Evolutionary conservation across 2,329 filamentous ascomycete species (phyloP).

Genomic region (Rutstroemia sp.): DNA sequence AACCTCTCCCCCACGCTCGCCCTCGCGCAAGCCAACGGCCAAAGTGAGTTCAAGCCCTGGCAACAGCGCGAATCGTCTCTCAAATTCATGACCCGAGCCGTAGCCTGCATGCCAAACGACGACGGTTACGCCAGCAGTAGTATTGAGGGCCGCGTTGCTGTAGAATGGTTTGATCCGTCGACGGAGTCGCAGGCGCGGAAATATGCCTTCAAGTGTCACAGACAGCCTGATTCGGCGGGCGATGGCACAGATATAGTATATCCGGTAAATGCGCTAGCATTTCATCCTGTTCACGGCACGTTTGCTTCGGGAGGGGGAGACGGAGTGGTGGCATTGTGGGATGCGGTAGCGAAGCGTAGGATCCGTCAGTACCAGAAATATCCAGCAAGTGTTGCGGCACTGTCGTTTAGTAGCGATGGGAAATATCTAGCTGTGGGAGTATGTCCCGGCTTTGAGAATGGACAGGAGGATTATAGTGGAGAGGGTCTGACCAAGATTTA

Average conservation of each 20-base stretch:
- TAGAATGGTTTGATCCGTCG: constrained; percentile 95
- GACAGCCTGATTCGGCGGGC: constrained; percentile 59
- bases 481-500: constrained; percentile 70
- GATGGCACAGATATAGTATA: constrained; percentile 60
- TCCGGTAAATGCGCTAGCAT: constrained; percentile 64
- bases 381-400: constrained; percentile 51
- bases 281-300: constrained; percentile 56
- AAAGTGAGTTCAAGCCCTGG: constrained; percentile 64
- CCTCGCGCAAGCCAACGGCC: constrained; percentile 41
- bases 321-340: constrained; percentile 65
- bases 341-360: constrained; percentile 62
- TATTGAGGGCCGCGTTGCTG: constrained; percentile 91
- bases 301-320: constrained; percentile 69
- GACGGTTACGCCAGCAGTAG: constrained; percentile 86
- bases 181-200: constrained; percentile 83
- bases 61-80: constrained; percentile 89
- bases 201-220: constrained; percentile 98
- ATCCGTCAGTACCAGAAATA: constrained; percentile 64
- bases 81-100: constrained; percentile 90
- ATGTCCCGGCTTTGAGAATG: constrained; percentile 64
- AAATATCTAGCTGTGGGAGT: constrained; percentile 58
- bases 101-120: constrained; percentile 95
- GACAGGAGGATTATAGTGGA: constrained; percentile 66
- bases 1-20: constrained; percentile 64
- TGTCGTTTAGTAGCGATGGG: constrained; percentile 58